These are phyloP conservation scores for Apiospora pterosperma DNA, from an alignment of 2,329 filamentous ascomycete genomes.

Conservation along the genomic window DNA sequence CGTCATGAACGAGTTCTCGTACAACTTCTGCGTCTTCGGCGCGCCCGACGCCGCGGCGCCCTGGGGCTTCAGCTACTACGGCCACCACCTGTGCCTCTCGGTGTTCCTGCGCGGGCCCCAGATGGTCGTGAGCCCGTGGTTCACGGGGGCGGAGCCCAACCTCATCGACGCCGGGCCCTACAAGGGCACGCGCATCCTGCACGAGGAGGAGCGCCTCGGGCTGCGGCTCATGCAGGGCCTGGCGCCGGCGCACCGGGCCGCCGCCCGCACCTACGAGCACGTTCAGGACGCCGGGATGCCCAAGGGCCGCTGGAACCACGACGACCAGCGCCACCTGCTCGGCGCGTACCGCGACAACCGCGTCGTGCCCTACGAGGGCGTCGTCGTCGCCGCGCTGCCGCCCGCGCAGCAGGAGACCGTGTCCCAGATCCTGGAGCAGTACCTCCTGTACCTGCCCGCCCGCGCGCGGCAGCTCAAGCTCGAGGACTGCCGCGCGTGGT, in stretches of 20 bases:
- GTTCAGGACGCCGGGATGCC: constrained; percentile 66
- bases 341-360: constrained; percentile 79
- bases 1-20: constrained; percentile 72
- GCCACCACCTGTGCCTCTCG: constrained; percentile 74
- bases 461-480: constrained; percentile 52
- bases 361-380: constrained; percentile 70
- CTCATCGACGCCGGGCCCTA: constrained; percentile 63
- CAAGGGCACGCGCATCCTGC: constrained; percentile 62
- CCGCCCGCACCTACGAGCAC: constrained; percentile 54
- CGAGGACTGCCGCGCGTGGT: constrained; percentile 49
- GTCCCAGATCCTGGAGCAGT: constrained; percentile 58
- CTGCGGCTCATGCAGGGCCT: constrained; percentile 69
- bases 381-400: constrained; percentile 49
- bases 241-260: constrained; percentile 36
- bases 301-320: constrained; percentile 70
- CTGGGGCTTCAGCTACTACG: constrained; percentile 75
- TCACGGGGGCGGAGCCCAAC: constrained; percentile 79
- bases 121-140: constrained; percentile 69
- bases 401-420: constrained; percentile 50
- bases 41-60: constrained; percentile 51
- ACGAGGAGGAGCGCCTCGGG: constrained; percentile 61
- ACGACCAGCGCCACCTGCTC: constrained; percentile 75
- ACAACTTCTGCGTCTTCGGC: constrained; percentile 74
- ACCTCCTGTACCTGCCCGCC: constrained; percentile 64
- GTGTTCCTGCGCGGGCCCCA: constrained; percentile 64